Evolutionary conservation across 371 early-diverging fungal species (phyloP), one percentile per base, ranked within the genome.

Genomic region (Batkoa obscura): DNA sequence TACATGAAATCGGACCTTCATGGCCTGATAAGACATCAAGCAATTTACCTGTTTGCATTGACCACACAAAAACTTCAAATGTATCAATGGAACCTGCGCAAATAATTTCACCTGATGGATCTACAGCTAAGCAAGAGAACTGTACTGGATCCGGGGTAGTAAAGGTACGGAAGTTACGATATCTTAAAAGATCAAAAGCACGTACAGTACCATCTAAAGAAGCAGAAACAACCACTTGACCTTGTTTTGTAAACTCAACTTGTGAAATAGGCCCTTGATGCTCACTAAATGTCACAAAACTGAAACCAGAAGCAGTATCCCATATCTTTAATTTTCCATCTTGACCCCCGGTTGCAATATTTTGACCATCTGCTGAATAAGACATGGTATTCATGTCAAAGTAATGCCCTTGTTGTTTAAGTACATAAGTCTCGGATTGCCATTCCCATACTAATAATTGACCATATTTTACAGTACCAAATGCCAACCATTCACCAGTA

Each of bases 371-470:
- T 4, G 83, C 68, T 4, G 93, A 88, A 67, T 92, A 96, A 0
- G 88, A 74, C 0, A 94, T 64, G 34, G 82, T 74, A 61, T 79
- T 84, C 83, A 94, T 91, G 60, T 89, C 89, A 71, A 90, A 87
- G 53, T 79, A 83, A 59, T 98, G 98, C 8, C 96, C 96, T 68
- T 98, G 98, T 64, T 98, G 97, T 68, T 94, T 95, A 43, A 98
- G 69, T 12, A 96, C 86, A 62, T 94, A 96, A 0, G 94, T 84
- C 64, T 98, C 98, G 37, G 94, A 93, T 68, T 93, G 89, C 98
- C 98, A 98, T 65, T 98, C 98, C 98, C 98, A 98, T 1, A 98
- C 96, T 43, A 95, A 71, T 35, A 98, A 81, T 68, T 98, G 96
- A 2, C 96, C 96, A 6, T 93, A 73, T 60, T 78, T 78, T 17